Conservation (phyloP, 257 asterid species). For the Mentha longifolia region DNA sequence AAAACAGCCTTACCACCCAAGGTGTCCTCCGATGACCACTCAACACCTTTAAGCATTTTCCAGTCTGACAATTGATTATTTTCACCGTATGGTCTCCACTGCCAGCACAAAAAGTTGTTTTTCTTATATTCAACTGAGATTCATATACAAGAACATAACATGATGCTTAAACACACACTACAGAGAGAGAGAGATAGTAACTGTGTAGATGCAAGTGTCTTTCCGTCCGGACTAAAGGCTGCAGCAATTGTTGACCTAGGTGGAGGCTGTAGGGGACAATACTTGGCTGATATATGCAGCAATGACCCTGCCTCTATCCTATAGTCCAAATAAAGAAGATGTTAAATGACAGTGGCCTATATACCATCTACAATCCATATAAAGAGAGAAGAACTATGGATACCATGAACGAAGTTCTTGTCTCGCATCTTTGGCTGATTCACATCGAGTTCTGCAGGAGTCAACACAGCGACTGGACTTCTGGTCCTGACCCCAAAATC, state of each 20-base stretch:
- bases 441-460: constrained; percentile 48
- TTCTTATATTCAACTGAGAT: background rate
- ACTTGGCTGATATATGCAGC: constrained; percentile 72
- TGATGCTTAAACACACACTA: background rate
- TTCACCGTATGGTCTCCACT: constrained; percentile 98
- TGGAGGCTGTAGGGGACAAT: constrained; percentile 86
- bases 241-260: constrained; percentile 98
- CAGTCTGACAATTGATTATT: constrained; percentile 81
- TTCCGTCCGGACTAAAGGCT: constrained; percentile 95
- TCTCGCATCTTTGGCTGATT: constrained; percentile 64
- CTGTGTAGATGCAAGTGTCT: constrained; percentile 95
- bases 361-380: background rate
- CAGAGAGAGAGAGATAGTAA: constrained; percentile 33
- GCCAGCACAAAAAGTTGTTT: constrained; percentile 28
- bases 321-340: constrained; percentile 29
- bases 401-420: constrained; percentile 88
- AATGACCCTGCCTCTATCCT: constrained; percentile 92
- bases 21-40: constrained; percentile 98
- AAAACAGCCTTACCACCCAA: constrained; percentile 84
- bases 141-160: background rate
- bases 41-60: constrained; percentile 87
- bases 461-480: constrained; percentile 43
- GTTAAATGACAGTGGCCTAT: background rate
- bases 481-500: constrained; percentile 58
- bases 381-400: constrained; percentile 14